phyloP scores from a whole-genome alignment of 139 green algal genomes.

The Ettlia oleoabundans region DNA sequence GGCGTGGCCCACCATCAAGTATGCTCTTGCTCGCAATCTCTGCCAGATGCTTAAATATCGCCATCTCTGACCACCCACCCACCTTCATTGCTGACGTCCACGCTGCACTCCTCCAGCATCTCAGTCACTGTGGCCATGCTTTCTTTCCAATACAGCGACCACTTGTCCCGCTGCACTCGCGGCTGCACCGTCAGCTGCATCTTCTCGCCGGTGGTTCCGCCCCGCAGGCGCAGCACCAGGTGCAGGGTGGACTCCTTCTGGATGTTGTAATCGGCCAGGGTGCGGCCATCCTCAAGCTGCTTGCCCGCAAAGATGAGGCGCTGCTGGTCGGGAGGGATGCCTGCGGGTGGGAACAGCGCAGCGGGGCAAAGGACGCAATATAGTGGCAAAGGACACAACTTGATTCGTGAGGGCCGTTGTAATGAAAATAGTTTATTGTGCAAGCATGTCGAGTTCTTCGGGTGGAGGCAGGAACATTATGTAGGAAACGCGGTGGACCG shows the following conservation, averaged over 20 bases:
- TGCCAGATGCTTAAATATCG: not conserved
- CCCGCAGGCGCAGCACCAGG: constrained; percentile 54
- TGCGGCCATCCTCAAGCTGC: constrained; percentile 97
- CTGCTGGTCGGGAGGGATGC: constrained; percentile 97
- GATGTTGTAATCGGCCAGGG: constrained; percentile 98
- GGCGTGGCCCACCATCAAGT: no score
- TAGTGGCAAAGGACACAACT: not conserved
- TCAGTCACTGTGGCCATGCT: constrained; percentile 69
- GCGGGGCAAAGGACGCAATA: no score
- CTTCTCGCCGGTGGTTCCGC: constrained; percentile 1
- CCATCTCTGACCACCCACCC: not conserved
- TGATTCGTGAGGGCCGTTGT: not conserved
- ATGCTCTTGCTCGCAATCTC: no score
- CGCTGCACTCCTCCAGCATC: constrained; percentile 23
- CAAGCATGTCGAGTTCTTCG: no score
- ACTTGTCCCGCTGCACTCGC: constrained; percentile 79
- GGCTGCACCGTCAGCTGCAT: constrained; percentile 69
- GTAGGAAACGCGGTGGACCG: not conserved
- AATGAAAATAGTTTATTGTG: no score
- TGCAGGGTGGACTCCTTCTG: constrained; percentile 86
- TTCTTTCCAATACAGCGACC: constrained; percentile 90
- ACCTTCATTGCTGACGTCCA: constrained; percentile 36
- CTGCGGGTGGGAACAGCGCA: no score
- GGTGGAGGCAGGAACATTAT: no score
- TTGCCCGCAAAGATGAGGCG: constrained; percentile 98